Evolutionary conservation across 768 basidiomycete genomes (phyloP), one percentile per base, ranked within the genome.

Genomic region (Mycena galopus): DNA sequence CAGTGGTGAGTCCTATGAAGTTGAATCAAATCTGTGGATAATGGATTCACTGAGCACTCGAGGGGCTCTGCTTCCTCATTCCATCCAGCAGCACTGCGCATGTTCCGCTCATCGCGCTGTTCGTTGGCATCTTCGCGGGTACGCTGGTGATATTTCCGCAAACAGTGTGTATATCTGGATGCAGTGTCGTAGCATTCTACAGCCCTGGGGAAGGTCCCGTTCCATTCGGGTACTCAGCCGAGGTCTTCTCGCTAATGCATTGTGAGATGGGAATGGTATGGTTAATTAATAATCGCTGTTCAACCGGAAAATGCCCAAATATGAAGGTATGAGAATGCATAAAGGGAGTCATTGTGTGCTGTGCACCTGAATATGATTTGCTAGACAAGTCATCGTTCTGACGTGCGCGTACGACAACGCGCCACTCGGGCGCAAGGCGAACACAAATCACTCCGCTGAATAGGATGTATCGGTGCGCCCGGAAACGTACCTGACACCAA

Each of bases 141-240:
- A 35, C 2, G 64, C 42, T 29, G 4, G 51, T 21, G 6, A 33
- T 12, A 2, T 1, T 35, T 23, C 14, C 14, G 19, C 42, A 16
- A 37, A 37, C 11, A 16, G 11, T 11, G n/a, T n/a, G n/a, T n/a
- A n/a, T 37, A 29, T 63, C 23, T 37, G 17, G 33, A 55, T 5
- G 2, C 11, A 11, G 16, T 37, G n/a, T 37, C 16, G 1, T 37
- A 67, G 87, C 87, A 0, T 92, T 92, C 79, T 95, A 95, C 80
- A 93, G 93, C 0, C 93, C 93, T 1, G 94, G 94, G 72, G 95
- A 95, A 84, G 96, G 96, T 0, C 96, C 96, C 8, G 95, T 96
- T 10, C 96, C 96, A 0, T 96, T 93, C 81, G 92, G 93, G 0
- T 97, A 96, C 79, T 96, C 94, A 6, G 96, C 96, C 4, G 96